phyloP scores from a whole-genome alignment of 495 filamentous ascomycete species.

The Bacidia rubella region DNA sequence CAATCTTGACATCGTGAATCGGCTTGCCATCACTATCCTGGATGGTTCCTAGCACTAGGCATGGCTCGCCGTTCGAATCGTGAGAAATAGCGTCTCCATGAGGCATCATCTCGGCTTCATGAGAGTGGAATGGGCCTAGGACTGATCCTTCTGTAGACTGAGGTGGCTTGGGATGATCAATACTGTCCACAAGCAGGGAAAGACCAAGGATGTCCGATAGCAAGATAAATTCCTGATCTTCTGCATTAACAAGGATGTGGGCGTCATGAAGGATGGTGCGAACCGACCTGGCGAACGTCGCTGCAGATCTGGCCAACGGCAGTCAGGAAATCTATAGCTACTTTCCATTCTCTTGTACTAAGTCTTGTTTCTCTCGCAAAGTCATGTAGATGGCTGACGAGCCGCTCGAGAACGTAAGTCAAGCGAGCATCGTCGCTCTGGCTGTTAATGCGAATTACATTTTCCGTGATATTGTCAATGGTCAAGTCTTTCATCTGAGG shows the following conservation, averaged over 20 bases:
- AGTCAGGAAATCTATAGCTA: conserved; percentile 54
- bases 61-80: conserved; percentile 54
- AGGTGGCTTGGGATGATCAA: conserved; percentile 79
- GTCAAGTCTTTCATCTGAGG: conserved; percentile 55
- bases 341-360: conserved; percentile 70
- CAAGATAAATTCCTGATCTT: conserved; percentile 75
- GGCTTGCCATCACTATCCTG: conserved; percentile 55
- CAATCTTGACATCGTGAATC: conserved; percentile 57
- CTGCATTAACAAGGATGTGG: neutral
- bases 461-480: conserved; percentile 72
- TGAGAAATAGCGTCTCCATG: conserved; percentile 58
- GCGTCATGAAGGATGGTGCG: neutral
- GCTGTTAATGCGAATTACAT: conserved; percentile 61
- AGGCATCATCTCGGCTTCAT: conserved; percentile 57
- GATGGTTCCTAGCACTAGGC: conserved; percentile 66
- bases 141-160: conserved; percentile 74
- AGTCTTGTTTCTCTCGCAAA: conserved; percentile 71
- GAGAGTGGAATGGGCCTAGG: conserved; percentile 86
- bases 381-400: conserved; percentile 71
- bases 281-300: conserved; percentile 51
- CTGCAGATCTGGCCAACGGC: conserved; percentile 59
- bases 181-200: conserved; percentile 76
- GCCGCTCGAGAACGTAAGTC: conserved; percentile 56
- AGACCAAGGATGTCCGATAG: conserved; percentile 85
- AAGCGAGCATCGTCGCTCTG: conserved; percentile 50